A percentile compares a stretch with the other conserved stretches of the same genome.
These are phyloP conservation scores for Suillus subalutaceus DNA, from an alignment of 768 basidiomycete genomes.

Conservation along the genomic window DNA sequence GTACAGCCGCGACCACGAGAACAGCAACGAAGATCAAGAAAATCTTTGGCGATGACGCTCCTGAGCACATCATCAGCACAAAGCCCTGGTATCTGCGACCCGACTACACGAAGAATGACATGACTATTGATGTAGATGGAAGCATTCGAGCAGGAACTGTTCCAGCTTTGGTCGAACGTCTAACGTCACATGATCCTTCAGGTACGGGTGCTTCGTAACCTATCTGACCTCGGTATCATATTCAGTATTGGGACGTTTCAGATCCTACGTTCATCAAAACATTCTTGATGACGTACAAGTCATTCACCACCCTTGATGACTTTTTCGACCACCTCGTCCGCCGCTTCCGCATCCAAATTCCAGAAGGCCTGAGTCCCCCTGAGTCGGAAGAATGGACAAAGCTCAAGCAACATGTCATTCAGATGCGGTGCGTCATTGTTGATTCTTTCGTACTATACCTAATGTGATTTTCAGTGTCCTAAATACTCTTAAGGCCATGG, in stretches of 20 bases:
- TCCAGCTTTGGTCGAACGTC: constrained; percentile 80
- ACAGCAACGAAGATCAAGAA: constrained; percentile 57
- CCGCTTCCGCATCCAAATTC: constrained; percentile 80
- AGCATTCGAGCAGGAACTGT: constrained; percentile 87
- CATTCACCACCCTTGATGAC: constrained; percentile 84
- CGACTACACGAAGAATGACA: constrained; percentile 78
- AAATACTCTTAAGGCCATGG: constrained; percentile 89
- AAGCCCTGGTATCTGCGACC: constrained; percentile 87
- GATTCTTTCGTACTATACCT: constrained; percentile 8
- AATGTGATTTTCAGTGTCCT: constrained; percentile 55
- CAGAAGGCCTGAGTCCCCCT: constrained; percentile 57
- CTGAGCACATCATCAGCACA: constrained; percentile 46
- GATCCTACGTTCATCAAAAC: constrained; percentile 83
- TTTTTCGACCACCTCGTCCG: constrained; percentile 80
- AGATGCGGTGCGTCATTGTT: constrained; percentile 66
- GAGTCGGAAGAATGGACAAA: constrained; percentile 82
- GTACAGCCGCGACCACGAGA: constrained; percentile 26
- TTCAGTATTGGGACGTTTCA: constrained; percentile 26
- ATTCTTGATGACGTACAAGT: constrained; percentile 96
- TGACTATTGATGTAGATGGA: constrained; percentile 84
- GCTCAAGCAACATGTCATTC: constrained; percentile 85
- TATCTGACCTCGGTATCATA: background rate
- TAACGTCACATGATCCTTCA: constrained; percentile 88
- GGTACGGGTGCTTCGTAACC: constrained; percentile 49
- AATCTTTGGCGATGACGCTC: constrained; percentile 65